phyloP scores from a whole-genome alignment of 2,329 filamentous ascomycete genomes.

The Cercospora nicotianae region DNA sequence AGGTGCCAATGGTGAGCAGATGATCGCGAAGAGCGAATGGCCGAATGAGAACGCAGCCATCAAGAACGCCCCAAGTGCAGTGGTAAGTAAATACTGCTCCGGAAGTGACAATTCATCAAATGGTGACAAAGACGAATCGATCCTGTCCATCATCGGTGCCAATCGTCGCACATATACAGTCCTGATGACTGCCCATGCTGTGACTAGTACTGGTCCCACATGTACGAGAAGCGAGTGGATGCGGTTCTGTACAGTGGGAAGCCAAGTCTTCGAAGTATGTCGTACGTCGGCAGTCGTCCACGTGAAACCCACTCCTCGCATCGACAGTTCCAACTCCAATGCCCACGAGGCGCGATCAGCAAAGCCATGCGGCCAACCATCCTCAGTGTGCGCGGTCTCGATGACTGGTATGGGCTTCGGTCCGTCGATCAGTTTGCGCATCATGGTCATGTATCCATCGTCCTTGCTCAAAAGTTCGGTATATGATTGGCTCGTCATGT shows the following conservation, averaged over 20 bases:
- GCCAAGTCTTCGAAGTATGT: conserved; percentile 47
- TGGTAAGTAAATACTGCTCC: conserved; percentile 42
- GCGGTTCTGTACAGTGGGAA: conserved; percentile 43
- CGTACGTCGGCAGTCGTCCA: conserved; percentile 49
- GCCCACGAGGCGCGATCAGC: conserved; percentile 47
- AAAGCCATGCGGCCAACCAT: conserved; percentile 43
- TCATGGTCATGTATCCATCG: conserved; percentile 25
- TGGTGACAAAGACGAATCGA: conserved; percentile 17
- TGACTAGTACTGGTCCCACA: conserved; percentile 41
- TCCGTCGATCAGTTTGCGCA: conserved; percentile 27
- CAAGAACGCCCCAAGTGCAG: conserved; percentile 45
- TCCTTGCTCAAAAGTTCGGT: conserved; percentile 26
- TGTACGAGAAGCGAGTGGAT: conserved; percentile 45
- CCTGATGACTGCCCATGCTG: conserved; percentile 41
- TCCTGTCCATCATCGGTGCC: conserved; percentile 19
- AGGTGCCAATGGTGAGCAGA: conserved; percentile 43
- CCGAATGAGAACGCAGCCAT: conserved; percentile 48
- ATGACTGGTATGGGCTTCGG: conserved; percentile 38
- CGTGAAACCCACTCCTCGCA: conserved; percentile 49
- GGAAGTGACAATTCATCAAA: conserved; percentile 42
- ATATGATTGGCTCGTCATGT: conserved; percentile 31
- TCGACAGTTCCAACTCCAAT: conserved; percentile 46
- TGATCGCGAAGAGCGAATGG: conserved; percentile 45
- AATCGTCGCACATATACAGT: conserved; percentile 38
- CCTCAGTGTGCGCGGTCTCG: conserved; percentile 43